Percentiles rank a stretch among this genome's conserved stretches.
These are phyloP conservation scores for Haplosporangium sp. DNA, from an alignment of 371 early-diverging fungal species.

Conservation along the genomic window DNA sequence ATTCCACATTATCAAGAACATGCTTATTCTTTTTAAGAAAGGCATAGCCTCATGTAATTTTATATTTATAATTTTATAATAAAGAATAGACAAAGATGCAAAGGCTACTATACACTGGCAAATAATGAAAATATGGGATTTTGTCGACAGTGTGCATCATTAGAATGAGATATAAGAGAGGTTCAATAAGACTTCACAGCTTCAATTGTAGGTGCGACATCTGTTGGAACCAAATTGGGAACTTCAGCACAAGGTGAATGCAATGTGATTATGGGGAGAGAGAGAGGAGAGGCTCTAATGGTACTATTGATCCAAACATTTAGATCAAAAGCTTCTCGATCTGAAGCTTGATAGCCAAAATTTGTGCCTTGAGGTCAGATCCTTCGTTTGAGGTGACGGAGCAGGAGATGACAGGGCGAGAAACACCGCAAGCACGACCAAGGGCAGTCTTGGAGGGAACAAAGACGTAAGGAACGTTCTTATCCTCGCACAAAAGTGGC, in stretches of 20 bases:
- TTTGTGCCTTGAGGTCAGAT: slow-evolving; percentile 95
- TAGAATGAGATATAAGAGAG: not conserved
- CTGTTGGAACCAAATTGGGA: no score
- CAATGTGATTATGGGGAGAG: not conserved
- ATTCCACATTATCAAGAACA: no score
- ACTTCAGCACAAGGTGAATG: not conserved
- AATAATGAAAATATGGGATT: not conserved
- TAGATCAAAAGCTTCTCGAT: slow-evolving; percentile 94
- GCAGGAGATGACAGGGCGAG: slow-evolving; percentile 93
- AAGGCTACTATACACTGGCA: not conserved
- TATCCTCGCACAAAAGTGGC: slow-evolving; percentile 99
- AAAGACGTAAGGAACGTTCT: slow-evolving; percentile 99
- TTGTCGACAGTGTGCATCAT: not conserved
- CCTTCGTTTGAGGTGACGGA: slow-evolving; percentile 97
- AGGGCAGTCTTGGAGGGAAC: slow-evolving; percentile 96
- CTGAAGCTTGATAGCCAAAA: slow-evolving; percentile 89
- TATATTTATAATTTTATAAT: not conserved
- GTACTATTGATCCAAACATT: slow-evolving; percentile 11
- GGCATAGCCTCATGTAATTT: no score
- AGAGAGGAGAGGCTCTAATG: not conserved
- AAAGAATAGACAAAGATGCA: not conserved
- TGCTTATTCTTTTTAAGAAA: no score
- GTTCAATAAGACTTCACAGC: not conserved
- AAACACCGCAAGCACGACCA: slow-evolving; percentile 98
- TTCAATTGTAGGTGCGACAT: not conserved